Base-by-base conservation (phyloP, 208 protist species). In the Trypanosoma mega region DNA sequence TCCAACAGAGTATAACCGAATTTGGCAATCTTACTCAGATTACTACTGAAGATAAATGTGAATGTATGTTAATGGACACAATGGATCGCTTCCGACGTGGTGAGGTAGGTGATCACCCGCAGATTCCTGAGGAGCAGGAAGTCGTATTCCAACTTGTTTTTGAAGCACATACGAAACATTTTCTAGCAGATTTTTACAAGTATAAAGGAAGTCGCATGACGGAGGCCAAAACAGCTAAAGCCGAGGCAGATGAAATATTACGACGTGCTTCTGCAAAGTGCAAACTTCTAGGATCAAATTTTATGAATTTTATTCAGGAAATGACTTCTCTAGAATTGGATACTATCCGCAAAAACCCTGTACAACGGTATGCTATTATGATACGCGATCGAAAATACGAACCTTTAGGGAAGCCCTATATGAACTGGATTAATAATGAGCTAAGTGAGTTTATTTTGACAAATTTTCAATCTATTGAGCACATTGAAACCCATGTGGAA, bases 261-360 rank as follows among this genome's bases (percentile, higher is more conserved):
- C 79, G 81, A 12, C 72, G 76, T 0, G 85, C 88, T 8, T 90
- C 82, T 2, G 85, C 82, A 11, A 94, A 92, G 74, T 82, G 82
- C 53, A 94, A 94, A 56, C 74, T 92, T 24, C 72, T 92, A 1
- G 88, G 88, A 9, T 71, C 74, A 45, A 85, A 80, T 51, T 94
- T 94, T 54, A 91, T 92, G 88, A 90, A 92, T 46, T 94, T 94
- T 66, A 76, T 92, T 12, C 82, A 94, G 68, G 85, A 94, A 54
- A 94, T 92, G 88, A 94, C 82, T 14, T 83, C 85, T 5, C 64
- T 89, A 24, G 88, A 94, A 68, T 72, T 94, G 33, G 88, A 94
- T 51, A 85, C 78, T 6, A 81, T 94, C 36, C 82, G 88, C 6
- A 88, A 92, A 63, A 94, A 92, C 55, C 88, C 85, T n/a, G 72